Evolutionary conservation across 306 rosid genomes (phyloP), one percentile per base, ranked within the genome.

Genomic region (Cicer chorassanicum): DNA sequence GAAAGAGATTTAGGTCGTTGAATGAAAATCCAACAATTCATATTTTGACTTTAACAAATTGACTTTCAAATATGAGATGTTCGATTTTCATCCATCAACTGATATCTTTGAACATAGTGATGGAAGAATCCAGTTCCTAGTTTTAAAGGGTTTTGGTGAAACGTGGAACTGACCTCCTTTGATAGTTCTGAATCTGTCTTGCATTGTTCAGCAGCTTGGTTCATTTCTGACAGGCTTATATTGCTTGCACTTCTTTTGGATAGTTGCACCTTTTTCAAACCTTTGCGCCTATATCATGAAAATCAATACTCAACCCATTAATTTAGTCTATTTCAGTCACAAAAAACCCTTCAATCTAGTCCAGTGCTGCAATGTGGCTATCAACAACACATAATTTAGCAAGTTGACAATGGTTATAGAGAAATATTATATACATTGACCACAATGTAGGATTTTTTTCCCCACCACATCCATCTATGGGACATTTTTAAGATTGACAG

Each of bases 261-360:
- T 44, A 13, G 6, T 70, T 77, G 80, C 78, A 79, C 84, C 65
- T 70, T 77, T 72, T 73, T 87, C 66, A 75, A 53, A 64, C 64
- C 56, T 78, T 19, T 87, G 39, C 54, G 83, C 83, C 89, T 85
- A 72, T 49, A 61, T 59, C 72, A 82, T 54, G 70, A 46, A 82
- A 81, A 80, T 6, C 13, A 70, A 80, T 51, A 70, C 54, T 69
- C 50, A 74, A 72, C 7, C 1, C 0, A 7, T 66, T 44, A 75
- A 5, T 36, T 74, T 48, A 16, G 61, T 46, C 14, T 24, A 24
- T 24, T 24, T 24, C 34, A 24, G 34, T 24, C 3, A 24, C 3
- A 24, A 2, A 19, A 24, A 74, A 68, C 5, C 1, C 1, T 4
- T 66, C 55, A 75, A 5, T 38, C 62, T 48, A 12, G 70, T 48